Evolutionary conservation across 371 early-diverging fungal species (phyloP).

Genomic region (Dinochytrium kinnereticum): DNA sequence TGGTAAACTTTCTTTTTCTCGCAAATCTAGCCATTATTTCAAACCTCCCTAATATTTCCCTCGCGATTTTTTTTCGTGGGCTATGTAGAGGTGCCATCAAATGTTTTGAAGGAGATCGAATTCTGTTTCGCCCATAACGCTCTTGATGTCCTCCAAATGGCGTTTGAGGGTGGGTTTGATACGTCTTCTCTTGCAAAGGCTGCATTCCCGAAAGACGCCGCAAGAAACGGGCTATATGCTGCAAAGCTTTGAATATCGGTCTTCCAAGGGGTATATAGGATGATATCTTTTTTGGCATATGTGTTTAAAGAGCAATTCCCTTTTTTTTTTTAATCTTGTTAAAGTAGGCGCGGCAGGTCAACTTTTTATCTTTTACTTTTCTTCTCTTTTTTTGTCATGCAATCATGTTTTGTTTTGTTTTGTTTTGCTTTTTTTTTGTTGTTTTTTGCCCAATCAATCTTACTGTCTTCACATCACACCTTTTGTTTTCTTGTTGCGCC

Average conservation of each 20-base stretch:
- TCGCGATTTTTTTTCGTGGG: neutral
- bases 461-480: too few species aligned
- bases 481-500: too few species aligned
- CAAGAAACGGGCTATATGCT: neutral
- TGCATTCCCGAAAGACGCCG: neutral
- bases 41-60: neutral
- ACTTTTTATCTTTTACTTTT: too few species aligned
- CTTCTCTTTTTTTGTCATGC: too few species aligned
- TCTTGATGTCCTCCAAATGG: conserved; percentile 70
- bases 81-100: conserved; percentile 67
- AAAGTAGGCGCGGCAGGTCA: too few species aligned
- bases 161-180: conserved; percentile 46
- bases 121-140: conserved; percentile 73
- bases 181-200: neutral
- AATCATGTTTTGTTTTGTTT: too few species aligned
- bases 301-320: too few species aligned
- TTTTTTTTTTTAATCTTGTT: too few species aligned
- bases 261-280: too few species aligned
- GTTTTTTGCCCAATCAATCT: too few species aligned
- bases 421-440: too few species aligned
- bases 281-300: too few species aligned
- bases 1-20: neutral
- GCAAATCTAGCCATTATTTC: neutral
- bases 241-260: neutral
- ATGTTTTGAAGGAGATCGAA: conserved; percentile 69